Evolutionary conservation across 1,139 yeast genomes (phyloP).

Genomic region (Yamadazyma trypodendri): DNA sequence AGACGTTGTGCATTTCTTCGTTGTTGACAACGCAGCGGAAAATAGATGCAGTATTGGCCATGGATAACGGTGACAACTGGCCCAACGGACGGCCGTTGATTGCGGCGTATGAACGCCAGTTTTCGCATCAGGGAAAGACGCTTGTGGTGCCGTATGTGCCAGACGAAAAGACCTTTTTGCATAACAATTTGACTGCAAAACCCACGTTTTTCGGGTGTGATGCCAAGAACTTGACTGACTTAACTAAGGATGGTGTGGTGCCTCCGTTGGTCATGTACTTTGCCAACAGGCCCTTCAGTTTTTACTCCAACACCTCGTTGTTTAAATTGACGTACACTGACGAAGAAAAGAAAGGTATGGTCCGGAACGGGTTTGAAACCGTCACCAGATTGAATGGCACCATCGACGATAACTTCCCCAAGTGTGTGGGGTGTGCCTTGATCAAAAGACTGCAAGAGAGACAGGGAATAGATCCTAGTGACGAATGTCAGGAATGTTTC

Average conservation of each 20-base stretch:
- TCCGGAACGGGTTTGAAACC: conserved; percentile 38
- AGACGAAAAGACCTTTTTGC: conserved; percentile 28
- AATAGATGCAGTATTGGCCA: conserved; percentile 38
- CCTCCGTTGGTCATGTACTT: conserved; percentile 41
- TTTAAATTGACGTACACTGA: conserved; percentile 33
- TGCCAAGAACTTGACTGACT: conserved; percentile 36
- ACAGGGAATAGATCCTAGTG: conserved; percentile 34
- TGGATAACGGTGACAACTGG: conserved; percentile 41
- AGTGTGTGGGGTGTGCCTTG: conserved; percentile 45
- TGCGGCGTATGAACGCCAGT: conserved; percentile 35
- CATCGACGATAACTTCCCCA: conserved; percentile 36
- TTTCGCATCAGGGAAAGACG: conserved; percentile 26
- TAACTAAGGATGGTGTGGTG: conserved; percentile 31
- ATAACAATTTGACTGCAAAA: conserved; percentile 37
- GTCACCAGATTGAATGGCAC: conserved; percentile 32
- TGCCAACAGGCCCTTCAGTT: conserved; percentile 42
- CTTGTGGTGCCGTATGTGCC: conserved; percentile 41
- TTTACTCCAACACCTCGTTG: conserved; percentile 37
- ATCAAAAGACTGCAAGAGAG: conserved; percentile 45
- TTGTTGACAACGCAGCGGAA: conserved; percentile 35
- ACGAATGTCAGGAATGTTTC: conserved; percentile 41
- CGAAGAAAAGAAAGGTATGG: conserved; percentile 35
- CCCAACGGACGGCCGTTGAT: conserved; percentile 37
- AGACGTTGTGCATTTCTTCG: conserved; percentile 36
- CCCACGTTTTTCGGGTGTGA: conserved; percentile 49